phyloP scores from a whole-genome alignment of 2,329 filamentous ascomycete genomes.

The Venturia asperata region DNA sequence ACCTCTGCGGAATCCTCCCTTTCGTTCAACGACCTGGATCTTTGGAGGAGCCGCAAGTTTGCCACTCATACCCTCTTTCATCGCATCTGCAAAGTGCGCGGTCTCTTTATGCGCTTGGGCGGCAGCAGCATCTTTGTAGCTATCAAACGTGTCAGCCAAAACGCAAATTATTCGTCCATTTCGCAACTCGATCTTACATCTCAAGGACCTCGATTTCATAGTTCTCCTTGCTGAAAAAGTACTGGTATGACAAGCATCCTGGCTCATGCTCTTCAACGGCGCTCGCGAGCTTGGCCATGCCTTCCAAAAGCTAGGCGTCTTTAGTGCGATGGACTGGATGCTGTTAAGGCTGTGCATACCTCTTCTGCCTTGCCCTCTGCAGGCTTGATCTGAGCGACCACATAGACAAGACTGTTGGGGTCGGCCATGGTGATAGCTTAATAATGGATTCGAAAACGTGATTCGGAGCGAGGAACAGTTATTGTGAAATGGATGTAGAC shows the following conservation, averaged over 20 bases:
- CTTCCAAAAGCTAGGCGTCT: not conserved
- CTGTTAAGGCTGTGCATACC: not conserved
- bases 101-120: conserved; percentile 16
- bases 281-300: not conserved
- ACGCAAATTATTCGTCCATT: not conserved
- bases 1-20: conserved; percentile 17
- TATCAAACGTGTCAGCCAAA: not conserved
- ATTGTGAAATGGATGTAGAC: not conserved
- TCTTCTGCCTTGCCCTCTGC: conserved; percentile 13
- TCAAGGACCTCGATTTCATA: conserved; percentile 14
- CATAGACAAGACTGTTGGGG: conserved; percentile 16
- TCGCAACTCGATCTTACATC: not conserved
- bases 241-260: conserved; percentile 18
- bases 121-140: conserved; percentile 19
- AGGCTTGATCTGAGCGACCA: conserved; percentile 14
- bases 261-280: conserved; percentile 17
- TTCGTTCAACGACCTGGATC: conserved; percentile 1
- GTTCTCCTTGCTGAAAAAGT: conserved; percentile 17
- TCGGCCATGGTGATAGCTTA: conserved; percentile 4
- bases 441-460: not conserved
- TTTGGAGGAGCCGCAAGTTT: conserved; percentile 14
- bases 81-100: conserved; percentile 1
- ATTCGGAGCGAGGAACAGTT: not conserved
- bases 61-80: not conserved
- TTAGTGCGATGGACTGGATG: not conserved